A percentile compares a stretch with the other conserved stretches of the same genome.
Conservation (phyloP, 495 filamentous ascomycete species). For the Polyplosphaeria fusca region DNA sequence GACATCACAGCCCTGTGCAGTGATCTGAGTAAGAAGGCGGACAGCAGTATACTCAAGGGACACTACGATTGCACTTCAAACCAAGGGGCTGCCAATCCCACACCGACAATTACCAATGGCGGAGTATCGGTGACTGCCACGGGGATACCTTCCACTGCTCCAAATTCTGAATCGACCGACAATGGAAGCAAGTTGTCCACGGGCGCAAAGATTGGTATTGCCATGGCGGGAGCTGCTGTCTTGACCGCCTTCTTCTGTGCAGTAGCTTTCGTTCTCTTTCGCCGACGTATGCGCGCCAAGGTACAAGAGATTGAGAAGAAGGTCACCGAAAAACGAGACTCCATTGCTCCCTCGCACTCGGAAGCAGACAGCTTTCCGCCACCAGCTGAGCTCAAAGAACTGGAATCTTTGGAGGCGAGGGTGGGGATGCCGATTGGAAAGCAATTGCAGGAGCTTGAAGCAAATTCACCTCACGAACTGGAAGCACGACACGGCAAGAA, state of each 20-base stretch:
- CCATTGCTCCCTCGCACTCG: not conserved
- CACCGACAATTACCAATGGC: too few species aligned
- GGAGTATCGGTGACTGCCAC: too few species aligned
- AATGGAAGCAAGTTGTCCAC: not conserved
- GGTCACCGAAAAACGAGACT: not conserved
- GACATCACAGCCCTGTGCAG: constrained; percentile 11
- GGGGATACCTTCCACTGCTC: not conserved
- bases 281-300: constrained; percentile 6
- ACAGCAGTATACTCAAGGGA: not conserved
- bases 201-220: constrained; percentile 2
- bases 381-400: not conserved
- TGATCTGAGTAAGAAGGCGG: not conserved
- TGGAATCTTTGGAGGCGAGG: not conserved
- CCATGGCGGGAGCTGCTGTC: not conserved
- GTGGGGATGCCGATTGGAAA: not conserved
- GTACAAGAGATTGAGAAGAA: constrained; percentile 13
- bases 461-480: not conserved
- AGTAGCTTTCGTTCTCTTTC: not conserved
- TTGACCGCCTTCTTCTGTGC: not conserved
- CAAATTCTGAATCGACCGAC: not conserved
- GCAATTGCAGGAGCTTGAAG: not conserved
- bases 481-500: not conserved
- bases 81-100: not conserved
- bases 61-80: constrained; percentile 20
- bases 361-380: not conserved